Base-by-base conservation (phyloP, 441 rosid genomes). In the Dalechampia spathulata region DNA sequence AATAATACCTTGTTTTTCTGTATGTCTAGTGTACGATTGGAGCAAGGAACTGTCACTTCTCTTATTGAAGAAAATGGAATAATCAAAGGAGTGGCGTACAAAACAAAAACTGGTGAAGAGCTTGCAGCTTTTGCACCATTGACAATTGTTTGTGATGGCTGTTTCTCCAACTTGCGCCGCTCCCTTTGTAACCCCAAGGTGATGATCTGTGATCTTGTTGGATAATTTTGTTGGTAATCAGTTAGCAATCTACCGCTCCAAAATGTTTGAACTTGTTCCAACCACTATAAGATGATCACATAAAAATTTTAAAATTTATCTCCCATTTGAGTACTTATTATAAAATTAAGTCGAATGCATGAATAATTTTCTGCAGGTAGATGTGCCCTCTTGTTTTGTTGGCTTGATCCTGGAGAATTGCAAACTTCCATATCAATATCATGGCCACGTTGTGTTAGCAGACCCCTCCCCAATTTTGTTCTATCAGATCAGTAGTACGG, bases 21-120 rank as follows among this genome's bases (percentile, higher is more conserved):
- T 58, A 58, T 43, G 58, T 40, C 20, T 66, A 89, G 97, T 68
- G 87, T 89, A 19, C 71, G 34, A 52, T 61, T 89, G 71, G 90
- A 82, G 63, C 95, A 86, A 81, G 97, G 95, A 73, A 76, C 93
- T n/a, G 97, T 86, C 57, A 72, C 76, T 65, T 86, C 93, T 57
- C 80, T 89, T 52, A 59, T 80, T 30, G 87, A 89, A 65, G 87
- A 84, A 48, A 71, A 80, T 15, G 87, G 95, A 15, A 73, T 81
- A 37, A 60, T 89, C 52, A 86, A 74, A 71, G 95, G 93, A 32
- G 92, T 89, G 51, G 75, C 68, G 30, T 89, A 86, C 71, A 86
- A 79, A 78, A 81, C 84, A 16, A 86, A 70, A 64, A 47, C 65
- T 51, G 87, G 90, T 1, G 69, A 77, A 61, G 88, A 77, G 63